Evolutionary conservation across 2,329 filamentous ascomycete species (phyloP), one percentile per base, ranked within the genome.

Genomic region (Diplodia mutila): DNA sequence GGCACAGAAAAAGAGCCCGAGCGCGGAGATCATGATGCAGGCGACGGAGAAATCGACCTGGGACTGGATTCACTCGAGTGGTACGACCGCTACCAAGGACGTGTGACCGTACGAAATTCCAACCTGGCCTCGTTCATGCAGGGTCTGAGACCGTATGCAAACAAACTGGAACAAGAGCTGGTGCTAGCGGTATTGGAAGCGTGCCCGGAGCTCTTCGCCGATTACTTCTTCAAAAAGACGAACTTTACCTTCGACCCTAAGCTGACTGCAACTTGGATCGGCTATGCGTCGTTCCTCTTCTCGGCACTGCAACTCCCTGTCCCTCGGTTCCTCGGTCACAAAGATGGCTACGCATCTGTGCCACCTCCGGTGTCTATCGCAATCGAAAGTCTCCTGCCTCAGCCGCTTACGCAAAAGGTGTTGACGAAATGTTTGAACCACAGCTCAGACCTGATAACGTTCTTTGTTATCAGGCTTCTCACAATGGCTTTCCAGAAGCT

Each of bases 211-310:
- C 85, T 98, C 3, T 87, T 97, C 1, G 91, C 93, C 52, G 89
- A 93, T 73, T 99, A 96, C 77, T 98, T 97, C 75, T 84, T 89
- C 52, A 89, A 87, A 75, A 94, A 93, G 75, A 87, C 90, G 27
- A 76, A 75, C 65, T 95, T 98, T 73, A 88, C 90, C 0, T 93
- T 97, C 70, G 94, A 98, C 51, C 94, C 95, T 0, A 98, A 97
- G 75, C 85, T 96, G 5, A 95, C 93, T 3, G 90, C 93, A 53
- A 95, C 93, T 0, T 99, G 95, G 95, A 91, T 98, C 72, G 94
- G 94, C 51, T 97, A 96, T 76, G 93, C 93, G 0, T 89, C 93
- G 0, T 92, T 98, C 70, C 81, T 99, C 5, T 97, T 96, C 78
- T 91, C 91, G 69, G 88, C 90, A 1, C 88, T 97, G 54, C 86